These are phyloP conservation scores for Ophiostoma triangulosporum DNA, from an alignment of 2,329 filamentous ascomycete genomes.

Conservation along the genomic window DNA sequence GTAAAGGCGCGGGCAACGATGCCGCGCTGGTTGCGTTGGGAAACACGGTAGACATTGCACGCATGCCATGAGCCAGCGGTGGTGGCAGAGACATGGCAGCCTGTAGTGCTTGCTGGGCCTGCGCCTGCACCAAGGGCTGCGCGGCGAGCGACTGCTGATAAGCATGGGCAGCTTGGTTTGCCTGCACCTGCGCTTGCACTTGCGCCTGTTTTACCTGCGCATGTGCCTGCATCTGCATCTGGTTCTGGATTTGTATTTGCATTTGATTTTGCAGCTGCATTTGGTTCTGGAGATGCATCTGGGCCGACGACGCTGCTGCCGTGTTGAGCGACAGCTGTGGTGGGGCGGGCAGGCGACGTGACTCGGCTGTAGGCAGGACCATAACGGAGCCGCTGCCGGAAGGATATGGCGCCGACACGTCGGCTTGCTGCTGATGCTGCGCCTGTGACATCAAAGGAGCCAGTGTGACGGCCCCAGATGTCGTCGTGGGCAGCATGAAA, in stretches of 20 bases:
- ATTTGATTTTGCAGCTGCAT: neutral
- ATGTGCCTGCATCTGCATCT: neutral
- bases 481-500: neutral
- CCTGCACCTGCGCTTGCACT: neutral
- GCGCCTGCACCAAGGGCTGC: constrained; percentile 11
- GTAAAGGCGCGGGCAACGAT: neutral
- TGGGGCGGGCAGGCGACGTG: constrained; percentile 47
- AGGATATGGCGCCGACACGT: neutral
- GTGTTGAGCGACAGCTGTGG: constrained; percentile 59
- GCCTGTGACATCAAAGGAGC: neutral
- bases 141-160: constrained; percentile 8
- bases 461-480: neutral
- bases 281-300: neutral
- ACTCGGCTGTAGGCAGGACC: constrained; percentile 15
- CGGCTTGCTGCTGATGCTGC: neutral
- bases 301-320: constrained; percentile 15
- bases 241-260: neutral
- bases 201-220: neutral
- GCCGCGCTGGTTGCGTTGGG: constrained; percentile 17
- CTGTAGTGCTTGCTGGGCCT: constrained; percentile 15
- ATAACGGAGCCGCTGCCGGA: neutral
- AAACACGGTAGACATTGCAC: constrained; percentile 65
- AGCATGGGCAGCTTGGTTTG: neutral
- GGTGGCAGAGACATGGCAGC: constrained; percentile 46
- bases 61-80: constrained; percentile 44